Evolutionary conservation across 345 rosid species (phyloP).

Genomic region (Eucalyptus tenuipes): DNA sequence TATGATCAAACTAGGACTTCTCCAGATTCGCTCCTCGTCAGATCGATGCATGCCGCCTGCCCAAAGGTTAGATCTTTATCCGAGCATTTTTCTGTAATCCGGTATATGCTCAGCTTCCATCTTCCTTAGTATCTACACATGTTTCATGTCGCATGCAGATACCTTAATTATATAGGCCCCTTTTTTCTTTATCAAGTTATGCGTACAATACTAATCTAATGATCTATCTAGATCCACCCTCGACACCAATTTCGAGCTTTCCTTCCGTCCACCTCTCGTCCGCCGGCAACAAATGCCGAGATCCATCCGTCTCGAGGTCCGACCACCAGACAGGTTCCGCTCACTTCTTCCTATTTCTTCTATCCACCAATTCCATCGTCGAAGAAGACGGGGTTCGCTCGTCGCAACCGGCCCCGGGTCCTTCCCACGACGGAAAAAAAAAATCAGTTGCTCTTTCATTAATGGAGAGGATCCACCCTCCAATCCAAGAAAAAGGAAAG

Average conservation of each 20-base stretch:
- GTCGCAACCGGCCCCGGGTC: not conserved
- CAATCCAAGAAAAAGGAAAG: not conserved
- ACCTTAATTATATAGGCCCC: not conserved
- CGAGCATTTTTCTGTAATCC: not conserved
- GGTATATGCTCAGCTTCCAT: not conserved
- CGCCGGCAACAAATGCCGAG: not conserved
- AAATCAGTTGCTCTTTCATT: accelerated
- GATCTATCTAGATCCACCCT: not conserved
- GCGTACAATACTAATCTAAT: not conserved
- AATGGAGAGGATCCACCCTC: not conserved
- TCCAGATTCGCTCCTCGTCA: accelerated
- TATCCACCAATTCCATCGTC: not conserved
- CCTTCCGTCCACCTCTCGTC: not conserved
- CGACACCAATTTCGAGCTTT: not conserved
- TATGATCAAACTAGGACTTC: not conserved
- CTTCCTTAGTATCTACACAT: not conserved
- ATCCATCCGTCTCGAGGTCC: not conserved
- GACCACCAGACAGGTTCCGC: not conserved
- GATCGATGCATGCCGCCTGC: not conserved
- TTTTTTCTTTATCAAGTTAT: not conserved
- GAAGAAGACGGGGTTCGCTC: accelerated
- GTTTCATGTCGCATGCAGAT: accelerated
- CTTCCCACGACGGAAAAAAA: not conserved
- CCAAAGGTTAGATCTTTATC: not conserved
- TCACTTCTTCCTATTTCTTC: not conserved